These are phyloP conservation scores for Vanrija sp. DNA, from an alignment of 1,284 basidiomycete genomes.

Conservation along the genomic window DNA sequence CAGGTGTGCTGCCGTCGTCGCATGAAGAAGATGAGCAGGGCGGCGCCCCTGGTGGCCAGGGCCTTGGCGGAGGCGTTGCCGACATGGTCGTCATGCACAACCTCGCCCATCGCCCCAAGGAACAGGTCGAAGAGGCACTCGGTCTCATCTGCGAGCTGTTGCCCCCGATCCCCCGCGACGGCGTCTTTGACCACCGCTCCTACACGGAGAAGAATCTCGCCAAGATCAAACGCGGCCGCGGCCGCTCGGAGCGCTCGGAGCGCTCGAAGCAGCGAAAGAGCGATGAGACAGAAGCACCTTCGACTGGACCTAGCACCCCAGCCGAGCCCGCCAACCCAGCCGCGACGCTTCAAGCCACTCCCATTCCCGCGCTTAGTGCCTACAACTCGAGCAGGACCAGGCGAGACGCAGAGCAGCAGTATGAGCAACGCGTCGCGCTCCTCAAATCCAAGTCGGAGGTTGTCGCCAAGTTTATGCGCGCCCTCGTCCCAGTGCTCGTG, in stretches of 20 bases:
- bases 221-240: conserved; percentile 30
- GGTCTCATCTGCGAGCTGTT: conserved; percentile 82
- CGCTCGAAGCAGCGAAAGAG: conserved; percentile 7
- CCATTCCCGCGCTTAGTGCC: conserved; percentile 1
- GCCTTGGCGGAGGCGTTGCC: conserved; percentile 74
- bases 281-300: conserved; percentile 4
- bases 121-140: conserved; percentile 88
- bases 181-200: conserved; percentile 83
- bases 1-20: conserved; percentile 75
- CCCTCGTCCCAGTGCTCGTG: conserved; percentile 84
- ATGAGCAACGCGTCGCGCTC: conserved; percentile 52
- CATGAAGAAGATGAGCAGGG: conserved; percentile 62
- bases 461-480: conserved; percentile 75
- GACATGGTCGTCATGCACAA: conserved; percentile 99
- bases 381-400: conserved; percentile 24
- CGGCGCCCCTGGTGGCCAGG: conserved; percentile 58
- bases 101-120: conserved; percentile 90
- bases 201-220: conserved; percentile 83
- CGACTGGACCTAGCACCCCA: conserved; percentile 25
- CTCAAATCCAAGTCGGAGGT: conserved; percentile 69
- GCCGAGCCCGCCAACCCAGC: conserved; percentile 3
- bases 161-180: conserved; percentile 82
- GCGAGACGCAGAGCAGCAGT: conserved; percentile 43
- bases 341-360: background rate
- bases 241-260: conserved; percentile 20